Evolutionary conservation across 2,329 filamentous ascomycete species (phyloP), one percentile per base, ranked within the genome.

Genomic region (Ambrosiella cleistominuta): DNA sequence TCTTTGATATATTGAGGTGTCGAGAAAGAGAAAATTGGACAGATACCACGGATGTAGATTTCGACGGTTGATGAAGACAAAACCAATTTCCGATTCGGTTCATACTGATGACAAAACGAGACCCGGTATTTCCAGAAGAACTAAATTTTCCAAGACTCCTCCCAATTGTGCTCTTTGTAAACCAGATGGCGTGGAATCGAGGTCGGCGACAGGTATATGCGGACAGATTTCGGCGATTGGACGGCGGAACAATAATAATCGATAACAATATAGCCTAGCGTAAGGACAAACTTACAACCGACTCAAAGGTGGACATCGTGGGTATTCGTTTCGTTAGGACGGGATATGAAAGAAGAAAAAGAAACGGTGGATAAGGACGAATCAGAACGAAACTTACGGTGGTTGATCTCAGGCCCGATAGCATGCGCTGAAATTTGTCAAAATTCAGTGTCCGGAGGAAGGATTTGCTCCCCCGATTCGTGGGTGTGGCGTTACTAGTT

Each of bases 251-350:
- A 11, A 47, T 17, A 11, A 47, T 17, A 47, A 17, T 47, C n/a
- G 47, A 49, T 15, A 19, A 35, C 27, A 36, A 51, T 51, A 51
- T 19, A 51, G 17, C 47, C 27, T 35, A 51, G 19, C 17, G 17
- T 35, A 57, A 62, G 55, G 60, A 62, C 58, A 59, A 68, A 83
- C 81, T 83, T 75, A 84, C 81, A 77, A 82, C 80, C 73, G 74
- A 71, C 77, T 84, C 81, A 74, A 84, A 83, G 69, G 77, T 79
- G 72, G 80, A 83, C 80, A 83, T 83, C 71, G 75, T 79, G 66
- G 67, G 64, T 68, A 58, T 72, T 69, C 70, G 63, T 63, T 66
- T 67, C 64, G 66, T 70, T 66, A 68, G 38, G 61, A 65, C 64
- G 62, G 52, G 62, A 65, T 65, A 65, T 63, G 62, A 64, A 63